These are phyloP conservation scores for Puccinia hordei DNA, from an alignment of 1,284 basidiomycete genomes.

Conservation along the genomic window DNA sequence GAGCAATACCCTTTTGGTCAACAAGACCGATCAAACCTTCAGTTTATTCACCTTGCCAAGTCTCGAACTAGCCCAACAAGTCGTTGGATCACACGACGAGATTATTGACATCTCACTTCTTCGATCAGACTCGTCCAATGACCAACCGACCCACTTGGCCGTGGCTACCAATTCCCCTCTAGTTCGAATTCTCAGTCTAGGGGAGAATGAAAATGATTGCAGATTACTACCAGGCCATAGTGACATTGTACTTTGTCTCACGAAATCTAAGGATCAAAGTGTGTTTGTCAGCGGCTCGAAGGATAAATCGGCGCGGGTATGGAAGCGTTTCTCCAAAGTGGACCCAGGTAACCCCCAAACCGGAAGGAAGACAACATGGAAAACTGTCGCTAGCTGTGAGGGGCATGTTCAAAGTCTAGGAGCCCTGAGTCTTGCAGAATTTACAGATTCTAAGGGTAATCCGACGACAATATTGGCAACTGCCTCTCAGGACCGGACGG, in stretches of 20 bases:
- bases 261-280: slow-evolving; percentile 69
- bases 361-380: slow-evolving; percentile 63
- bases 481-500: slow-evolving; percentile 92
- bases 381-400: slow-evolving; percentile 81
- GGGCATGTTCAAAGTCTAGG: slow-evolving; percentile 95
- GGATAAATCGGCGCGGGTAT: slow-evolving; percentile 83
- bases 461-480: slow-evolving; percentile 76
- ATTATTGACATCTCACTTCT: slow-evolving; percentile 86
- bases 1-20: slow-evolving; percentile 67
- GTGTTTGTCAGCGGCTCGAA: slow-evolving; percentile 87
- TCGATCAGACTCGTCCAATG: slow-evolving; percentile 56
- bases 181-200: slow-evolving; percentile 76
- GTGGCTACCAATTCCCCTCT: slow-evolving; percentile 93
- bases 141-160: slow-evolving; percentile 73
- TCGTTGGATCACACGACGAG: slow-evolving; percentile 97
- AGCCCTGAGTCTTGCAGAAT: slow-evolving; percentile 70
- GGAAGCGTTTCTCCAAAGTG: slow-evolving; percentile 65
- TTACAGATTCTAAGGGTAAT: slow-evolving; percentile 51
- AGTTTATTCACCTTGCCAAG: slow-evolving; percentile 76
- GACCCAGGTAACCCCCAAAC: slow-evolving; percentile 48
- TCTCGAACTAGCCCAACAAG: slow-evolving; percentile 71
- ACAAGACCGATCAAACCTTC: slow-evolving; percentile 96
- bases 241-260: slow-evolving; percentile 87
- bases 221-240: slow-evolving; percentile 81
- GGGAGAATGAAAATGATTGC: slow-evolving; percentile 68